Evolutionary conservation across 441 rosid species (phyloP), one percentile per base, ranked within the genome.

Genomic region (Brassica balearica): DNA sequence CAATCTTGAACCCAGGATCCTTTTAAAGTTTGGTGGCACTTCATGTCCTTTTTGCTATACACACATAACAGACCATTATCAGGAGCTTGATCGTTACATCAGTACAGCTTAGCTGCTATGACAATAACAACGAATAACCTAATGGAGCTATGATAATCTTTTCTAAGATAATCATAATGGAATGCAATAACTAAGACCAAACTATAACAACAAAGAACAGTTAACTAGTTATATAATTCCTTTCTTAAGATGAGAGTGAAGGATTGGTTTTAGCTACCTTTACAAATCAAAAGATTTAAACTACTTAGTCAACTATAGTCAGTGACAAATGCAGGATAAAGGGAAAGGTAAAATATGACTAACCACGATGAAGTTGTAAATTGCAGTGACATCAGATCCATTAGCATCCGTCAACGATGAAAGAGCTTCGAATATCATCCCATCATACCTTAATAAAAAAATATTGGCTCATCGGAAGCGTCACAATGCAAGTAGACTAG

Each of bases 161-260:
- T 46, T 66, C 55, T 51, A 0, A 41, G 43, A 78, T 46, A 72
- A 73, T 51, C 73, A 46, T 68, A 6, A 59, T 73, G 77, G 61
- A n/a, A 22, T 69, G 64, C 80, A 62, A 67, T 46, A 29, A 48
- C 64, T 29, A 76, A 11, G 69, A 76, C 29, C 10, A 71, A 56
- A 19, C 51, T 36, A 27, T 58, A 67, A 73, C 60, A 71, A 67
- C 8, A 60, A 67, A 8, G 3, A 46, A 61, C 1, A 53, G 38
- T 15, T 68, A 4, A 6, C 22, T 27, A 58, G 6, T n/a, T 41
- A 41, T 8, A 9, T 41, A 41, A 8, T 41, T 41, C n/a, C 3
- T 2, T 8, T 8, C 12, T 10, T 41, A 60, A 68, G 77, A 72
- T 61, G 77, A 48, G 43, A 68, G 38, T 61, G 20, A 34, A 73